A percentile compares a stretch with the other conserved stretches of the same genome.
These are phyloP conservation scores for Limnanthes douglasii DNA, from an alignment of 345 rosid genomes.

Conservation along the genomic window DNA sequence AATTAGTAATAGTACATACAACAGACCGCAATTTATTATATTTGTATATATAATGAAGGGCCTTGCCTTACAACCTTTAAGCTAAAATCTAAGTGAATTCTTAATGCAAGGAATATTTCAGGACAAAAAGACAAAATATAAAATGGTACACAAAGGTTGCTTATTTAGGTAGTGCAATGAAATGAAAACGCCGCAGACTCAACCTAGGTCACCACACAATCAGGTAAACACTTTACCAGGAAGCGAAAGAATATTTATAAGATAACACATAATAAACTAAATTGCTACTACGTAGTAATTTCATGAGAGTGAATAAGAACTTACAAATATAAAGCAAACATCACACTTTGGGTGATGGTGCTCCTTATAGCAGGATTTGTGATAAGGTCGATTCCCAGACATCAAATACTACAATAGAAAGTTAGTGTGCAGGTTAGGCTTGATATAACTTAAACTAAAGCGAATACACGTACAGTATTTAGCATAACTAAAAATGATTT, in stretches of 20 bases:
- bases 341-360: constrained; percentile 85
- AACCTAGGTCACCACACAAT: not conserved
- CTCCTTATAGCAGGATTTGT: constrained; percentile 75
- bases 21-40: no score
- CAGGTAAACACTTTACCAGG: not conserved
- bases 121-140: not conserved
- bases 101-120: not conserved
- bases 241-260: no score
- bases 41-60: no score
- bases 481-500: constrained; percentile 5
- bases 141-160: not conserved
- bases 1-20: no score
- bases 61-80: no score
- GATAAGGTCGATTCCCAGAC: constrained; percentile 58
- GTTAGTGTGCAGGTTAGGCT: constrained; percentile 9
- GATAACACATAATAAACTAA: no score
- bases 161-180: not conserved
- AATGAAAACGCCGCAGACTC: not conserved
- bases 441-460: not conserved
- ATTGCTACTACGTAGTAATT: no score
- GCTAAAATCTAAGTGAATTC: no score
- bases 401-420: constrained; percentile 39
- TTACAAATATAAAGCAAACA: constrained; percentile 74
- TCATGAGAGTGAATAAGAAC: constrained; percentile 14
- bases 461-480: constrained; percentile 3